These are phyloP conservation scores for Amanita thiersii DNA, from an alignment of 768 basidiomycete species.

Conservation along the genomic window DNA sequence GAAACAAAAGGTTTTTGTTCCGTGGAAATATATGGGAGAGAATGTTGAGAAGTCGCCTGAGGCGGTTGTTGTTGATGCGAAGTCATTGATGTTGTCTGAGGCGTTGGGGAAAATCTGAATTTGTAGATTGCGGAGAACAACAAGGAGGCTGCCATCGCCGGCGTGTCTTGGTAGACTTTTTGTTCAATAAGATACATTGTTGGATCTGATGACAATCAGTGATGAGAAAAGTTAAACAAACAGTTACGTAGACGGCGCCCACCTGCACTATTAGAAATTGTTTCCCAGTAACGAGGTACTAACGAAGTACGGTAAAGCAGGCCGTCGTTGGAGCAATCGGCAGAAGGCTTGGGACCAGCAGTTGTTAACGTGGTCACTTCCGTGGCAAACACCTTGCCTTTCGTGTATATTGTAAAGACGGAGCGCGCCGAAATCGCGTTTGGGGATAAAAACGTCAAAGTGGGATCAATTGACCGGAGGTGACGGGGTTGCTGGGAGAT, in stretches of 20 bases:
- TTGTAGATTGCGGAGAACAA: slow-evolving; percentile 54
- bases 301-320: slow-evolving; percentile 53
- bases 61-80: neutral
- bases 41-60: neutral
- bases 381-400: slow-evolving; percentile 40
- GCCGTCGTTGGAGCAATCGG: neutral
- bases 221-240: slow-evolving; percentile 8
- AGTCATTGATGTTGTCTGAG: neutral
- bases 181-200: slow-evolving; percentile 61
- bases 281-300: slow-evolving; percentile 59
- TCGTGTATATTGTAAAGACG: slow-evolving; percentile 44
- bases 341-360: slow-evolving; percentile 15
- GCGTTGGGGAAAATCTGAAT: slow-evolving; percentile 22
- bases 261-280: slow-evolving; percentile 50
- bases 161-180: slow-evolving; percentile 38
- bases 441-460: slow-evolving; percentile 52
- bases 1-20: too few relatives aligned
- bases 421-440: slow-evolving; percentile 42
- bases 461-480: slow-evolving; percentile 55
- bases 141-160: slow-evolving; percentile 16
- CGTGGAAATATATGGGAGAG: neutral
- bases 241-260: slow-evolving; percentile 12
- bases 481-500: slow-evolving; percentile 42
- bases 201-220: slow-evolving; percentile 39
- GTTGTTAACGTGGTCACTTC: slow-evolving; percentile 35